Percentiles rank a stretch among this genome's conserved stretches.
phyloP scores from a whole-genome alignment of 768 basidiomycete species.

The Multifurca ochricompacta region DNA sequence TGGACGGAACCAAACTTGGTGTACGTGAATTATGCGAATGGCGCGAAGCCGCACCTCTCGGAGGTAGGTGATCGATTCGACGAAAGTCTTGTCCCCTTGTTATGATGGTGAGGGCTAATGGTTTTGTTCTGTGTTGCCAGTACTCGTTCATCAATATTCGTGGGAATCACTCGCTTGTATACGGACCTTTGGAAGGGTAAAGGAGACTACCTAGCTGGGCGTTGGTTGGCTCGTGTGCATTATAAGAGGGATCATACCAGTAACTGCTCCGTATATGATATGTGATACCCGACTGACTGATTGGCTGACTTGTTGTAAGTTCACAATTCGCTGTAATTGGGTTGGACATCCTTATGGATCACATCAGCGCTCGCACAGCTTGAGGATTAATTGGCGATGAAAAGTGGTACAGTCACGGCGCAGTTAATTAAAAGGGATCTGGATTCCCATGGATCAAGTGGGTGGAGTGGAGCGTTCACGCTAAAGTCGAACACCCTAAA shows the following conservation, averaged over 20 bases:
- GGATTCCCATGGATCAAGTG: no score
- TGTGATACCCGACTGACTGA: no score
- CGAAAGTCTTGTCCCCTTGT: background rate
- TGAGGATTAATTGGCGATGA: no score
- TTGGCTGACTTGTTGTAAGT: no score
- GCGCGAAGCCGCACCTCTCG: constrained; percentile 32
- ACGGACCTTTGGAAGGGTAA: background rate
- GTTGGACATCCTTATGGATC: no score
- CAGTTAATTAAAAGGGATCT: no score
- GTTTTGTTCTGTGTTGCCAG: constrained; percentile 23
- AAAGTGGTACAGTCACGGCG: no score
- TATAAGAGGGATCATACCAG: background rate
- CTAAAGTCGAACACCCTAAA: no score
- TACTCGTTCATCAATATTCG: constrained; percentile 47
- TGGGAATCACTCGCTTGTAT: constrained; percentile 25
- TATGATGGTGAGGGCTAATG: background rate
- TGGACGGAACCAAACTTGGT: constrained; percentile 54
- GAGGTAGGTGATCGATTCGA: constrained; percentile 28
- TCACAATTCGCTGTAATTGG: no score
- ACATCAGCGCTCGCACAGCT: no score
- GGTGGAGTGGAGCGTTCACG: no score
- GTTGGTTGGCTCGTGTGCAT: background rate
- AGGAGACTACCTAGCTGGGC: background rate
- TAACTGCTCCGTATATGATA: no score
- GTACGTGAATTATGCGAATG: constrained; percentile 35